Percentiles rank a stretch among this genome's conserved stretches.
Evolutionary conservation across 345 rosid genomes (phyloP).

Genomic region (Eucalyptus regnans): DNA sequence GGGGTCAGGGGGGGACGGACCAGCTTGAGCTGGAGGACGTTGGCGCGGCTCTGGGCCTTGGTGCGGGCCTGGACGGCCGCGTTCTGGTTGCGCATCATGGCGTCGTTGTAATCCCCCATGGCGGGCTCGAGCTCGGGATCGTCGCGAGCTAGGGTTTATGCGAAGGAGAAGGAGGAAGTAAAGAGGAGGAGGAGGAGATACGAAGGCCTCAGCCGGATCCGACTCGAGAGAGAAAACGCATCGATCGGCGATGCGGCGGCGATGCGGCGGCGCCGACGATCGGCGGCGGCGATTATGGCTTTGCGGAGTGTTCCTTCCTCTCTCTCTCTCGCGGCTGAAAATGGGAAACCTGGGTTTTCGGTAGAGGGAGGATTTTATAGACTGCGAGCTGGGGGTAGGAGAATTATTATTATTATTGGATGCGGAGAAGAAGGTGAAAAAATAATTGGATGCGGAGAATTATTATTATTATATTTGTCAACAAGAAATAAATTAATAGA

Average conservation of each 20-base stretch:
- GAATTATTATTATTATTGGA: not conserved
- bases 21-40: slow-evolving; percentile 95
- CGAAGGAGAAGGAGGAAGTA: not conserved
- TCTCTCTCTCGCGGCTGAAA: not conserved
- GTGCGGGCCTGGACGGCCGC: slow-evolving; percentile 75
- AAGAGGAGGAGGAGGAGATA: not conserved
- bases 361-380: not conserved
- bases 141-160: slow-evolving; percentile 1
- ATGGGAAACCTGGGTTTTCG: not conserved
- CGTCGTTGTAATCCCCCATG: slow-evolving; percentile 71
- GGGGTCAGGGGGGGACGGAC: slow-evolving; percentile 11
- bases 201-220: not conserved
- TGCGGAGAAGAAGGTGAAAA: not conserved
- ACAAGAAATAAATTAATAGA: not conserved
- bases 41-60: slow-evolving; percentile 85
- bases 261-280: not conserved
- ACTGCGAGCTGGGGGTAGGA: not conserved
- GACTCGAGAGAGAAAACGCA: not conserved
- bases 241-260: not conserved
- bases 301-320: not conserved
- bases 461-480: not conserved
- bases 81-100: slow-evolving; percentile 82
- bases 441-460: not conserved
- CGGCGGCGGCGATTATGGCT: not conserved
- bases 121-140: slow-evolving; percentile 6